Base-by-base conservation (phyloP, 1,284 basidiomycete genomes). In the Puccinia hordei region DNA sequence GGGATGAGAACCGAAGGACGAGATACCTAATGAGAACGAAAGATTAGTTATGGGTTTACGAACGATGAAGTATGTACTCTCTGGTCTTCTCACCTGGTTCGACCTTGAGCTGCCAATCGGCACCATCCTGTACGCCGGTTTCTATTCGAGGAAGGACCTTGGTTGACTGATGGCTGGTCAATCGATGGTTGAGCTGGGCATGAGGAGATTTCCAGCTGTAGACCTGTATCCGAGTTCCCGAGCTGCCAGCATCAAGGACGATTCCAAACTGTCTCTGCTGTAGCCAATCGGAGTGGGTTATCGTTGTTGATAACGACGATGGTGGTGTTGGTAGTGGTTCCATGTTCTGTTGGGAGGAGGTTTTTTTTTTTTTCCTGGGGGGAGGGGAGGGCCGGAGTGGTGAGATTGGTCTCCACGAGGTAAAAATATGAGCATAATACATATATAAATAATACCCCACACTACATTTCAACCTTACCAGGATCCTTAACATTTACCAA, bases 231-330 rank as follows among this genome's bases (percentile, higher is more conserved):
- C 97, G 89, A 8, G 95, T 98, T 51, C 96, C 96, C 15, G 95
- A 98, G 84, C 94, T 97, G 82, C 96, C 96, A 84, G 96, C 96
- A 88, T 99, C 96, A 85, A 99, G 92, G 81, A 99, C 94, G 82
- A 99, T 91, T 72, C 94, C 95, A 87, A 96, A 99, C 61, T 85
- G 82, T 41, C 85, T 68, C 24, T 61, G 68, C 15, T 71, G 12
- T 22, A 59, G 30, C 66, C 63, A 77, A n/a, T 55, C 75, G 2
- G 59, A 44, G 35, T n/a, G 41, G 15, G 55, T 30, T 35, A 51
- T 57, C 38, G 59, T 57, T 6, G 73, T 19, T 17, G 73, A 35
- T 30, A 30, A 19, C 17, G 9, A 4, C 22, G 19, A 5, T 57
- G 53, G 5, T 57, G 53, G 5, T 57, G 19, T 57, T 57, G 13